Conservation (phyloP, 2,329 filamentous ascomycete genomes). For the Fusarium praegraminearum region DNA sequence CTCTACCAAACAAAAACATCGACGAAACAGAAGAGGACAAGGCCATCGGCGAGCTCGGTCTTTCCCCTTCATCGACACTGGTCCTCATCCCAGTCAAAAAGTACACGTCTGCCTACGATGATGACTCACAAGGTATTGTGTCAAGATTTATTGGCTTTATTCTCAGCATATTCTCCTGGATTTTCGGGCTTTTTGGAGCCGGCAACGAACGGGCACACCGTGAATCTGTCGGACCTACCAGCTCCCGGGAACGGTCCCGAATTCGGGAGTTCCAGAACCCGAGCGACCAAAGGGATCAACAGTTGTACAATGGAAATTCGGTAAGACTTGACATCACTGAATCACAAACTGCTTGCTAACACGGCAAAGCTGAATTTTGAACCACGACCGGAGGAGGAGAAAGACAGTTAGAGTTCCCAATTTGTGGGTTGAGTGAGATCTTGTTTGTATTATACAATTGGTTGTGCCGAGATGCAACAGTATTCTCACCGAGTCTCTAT, state of each 20-base stretch:
- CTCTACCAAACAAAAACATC: conserved; percentile 79
- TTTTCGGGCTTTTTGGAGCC: conserved; percentile 52
- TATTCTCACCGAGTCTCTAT: conserved; percentile 34
- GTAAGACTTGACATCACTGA: conserved; percentile 61
- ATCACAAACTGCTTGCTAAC: conserved; percentile 44
- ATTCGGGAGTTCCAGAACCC: conserved; percentile 58
- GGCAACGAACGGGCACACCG: conserved; percentile 29
- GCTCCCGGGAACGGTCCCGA: conserved; percentile 44
- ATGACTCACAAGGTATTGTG: conserved; percentile 47
- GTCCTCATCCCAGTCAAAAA: conserved; percentile 78
- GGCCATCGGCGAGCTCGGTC: conserved; percentile 74
- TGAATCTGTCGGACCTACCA: conserved; percentile 2
- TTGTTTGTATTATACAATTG: conserved; percentile 49
- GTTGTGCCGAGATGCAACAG: conserved; percentile 43
- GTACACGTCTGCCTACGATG: conserved; percentile 57
- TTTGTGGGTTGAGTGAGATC: conserved; percentile 47
- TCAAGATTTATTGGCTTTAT: conserved; percentile 50
- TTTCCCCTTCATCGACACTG: conserved; percentile 84
- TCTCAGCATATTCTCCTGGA: conserved; percentile 52
- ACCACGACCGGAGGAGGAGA: conserved; percentile 69
- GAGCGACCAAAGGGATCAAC: conserved; percentile 68
- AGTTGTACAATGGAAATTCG: conserved; percentile 93
- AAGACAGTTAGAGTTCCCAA: conserved; percentile 42
- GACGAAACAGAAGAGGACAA: conserved; percentile 79
- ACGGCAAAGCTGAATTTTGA: conserved; percentile 73